A percentile compares a stretch with the other conserved stretches of the same genome.
These are phyloP conservation scores for Phytophthora rubi DNA, from an alignment of 352 stramenopile species.

Conservation along the genomic window DNA sequence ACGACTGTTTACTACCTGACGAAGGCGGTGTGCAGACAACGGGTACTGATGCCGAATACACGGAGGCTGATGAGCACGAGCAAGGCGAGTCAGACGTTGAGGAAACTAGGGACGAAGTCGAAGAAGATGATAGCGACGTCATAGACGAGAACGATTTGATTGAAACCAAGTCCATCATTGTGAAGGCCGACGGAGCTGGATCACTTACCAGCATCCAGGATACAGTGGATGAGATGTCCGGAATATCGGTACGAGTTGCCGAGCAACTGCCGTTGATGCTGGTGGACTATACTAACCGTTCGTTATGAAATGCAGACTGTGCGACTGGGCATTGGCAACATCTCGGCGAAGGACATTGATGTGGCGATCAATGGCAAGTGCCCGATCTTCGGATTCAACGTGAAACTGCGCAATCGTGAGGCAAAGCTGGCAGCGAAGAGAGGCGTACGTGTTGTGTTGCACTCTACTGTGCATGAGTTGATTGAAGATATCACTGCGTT, in stretches of 20 bases:
- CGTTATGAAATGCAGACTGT: slow-evolving; percentile 54
- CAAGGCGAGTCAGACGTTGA: slow-evolving; percentile 16
- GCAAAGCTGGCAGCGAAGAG: slow-evolving; percentile 56
- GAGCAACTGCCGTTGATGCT: not conserved
- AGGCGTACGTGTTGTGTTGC: slow-evolving; percentile 73
- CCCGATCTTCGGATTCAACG: slow-evolving; percentile 87
- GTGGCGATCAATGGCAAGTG: slow-evolving; percentile 81
- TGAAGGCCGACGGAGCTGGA: slow-evolving; percentile 79
- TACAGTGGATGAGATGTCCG: slow-evolving; percentile 76
- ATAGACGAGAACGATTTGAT: slow-evolving; percentile 53
- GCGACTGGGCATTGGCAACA: slow-evolving; percentile 80
- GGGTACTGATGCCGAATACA: slow-evolving; percentile 27
- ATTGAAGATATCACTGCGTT: slow-evolving; percentile 76
- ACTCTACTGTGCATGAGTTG: slow-evolving; percentile 75
- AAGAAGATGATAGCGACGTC: slow-evolving; percentile 29
- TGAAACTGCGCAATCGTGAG: slow-evolving; percentile 72
- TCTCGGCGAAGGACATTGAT: slow-evolving; percentile 81
- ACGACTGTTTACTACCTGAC: slow-evolving; percentile 55
- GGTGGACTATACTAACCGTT: slow-evolving; percentile 2
- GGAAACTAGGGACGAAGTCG: slow-evolving; percentile 2
- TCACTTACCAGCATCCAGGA: slow-evolving; percentile 88
- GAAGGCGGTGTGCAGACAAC: slow-evolving; percentile 21
- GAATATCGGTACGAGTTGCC: slow-evolving; percentile 49
- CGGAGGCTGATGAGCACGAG: not conserved
- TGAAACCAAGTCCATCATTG: slow-evolving; percentile 71